phyloP scores from a whole-genome alignment of 108 stramenopile species.

The Thalassiosira profunda region DNA sequence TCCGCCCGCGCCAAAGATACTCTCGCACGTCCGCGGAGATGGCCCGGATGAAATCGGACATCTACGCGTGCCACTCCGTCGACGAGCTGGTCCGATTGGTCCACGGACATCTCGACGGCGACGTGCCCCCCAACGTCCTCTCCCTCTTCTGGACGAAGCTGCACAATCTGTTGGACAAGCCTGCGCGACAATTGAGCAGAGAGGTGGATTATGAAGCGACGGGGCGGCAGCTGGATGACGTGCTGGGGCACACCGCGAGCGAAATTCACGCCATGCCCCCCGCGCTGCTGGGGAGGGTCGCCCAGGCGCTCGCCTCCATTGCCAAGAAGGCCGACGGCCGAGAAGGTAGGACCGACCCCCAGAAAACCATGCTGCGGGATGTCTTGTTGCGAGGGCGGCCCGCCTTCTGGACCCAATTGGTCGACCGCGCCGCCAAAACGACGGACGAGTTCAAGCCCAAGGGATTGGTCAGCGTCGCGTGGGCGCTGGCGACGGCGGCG shows the following conservation, averaged over 20 bases:
- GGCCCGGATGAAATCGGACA: no score
- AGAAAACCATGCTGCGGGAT: not conserved
- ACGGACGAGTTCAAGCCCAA: constrained; percentile 9
- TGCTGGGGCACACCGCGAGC: not conserved
- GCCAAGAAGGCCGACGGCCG: not conserved
- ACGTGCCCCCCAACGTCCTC: no score
- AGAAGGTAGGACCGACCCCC: not conserved
- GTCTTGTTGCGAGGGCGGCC: not conserved
- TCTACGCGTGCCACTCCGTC: no score
- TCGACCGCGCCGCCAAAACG: not conserved
- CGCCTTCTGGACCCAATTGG: not conserved
- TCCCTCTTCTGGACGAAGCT: no score
- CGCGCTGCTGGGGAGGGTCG: not conserved
- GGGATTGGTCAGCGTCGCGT: constrained; percentile 25
- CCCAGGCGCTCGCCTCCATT: constrained; percentile 3
- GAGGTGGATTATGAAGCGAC: no score
- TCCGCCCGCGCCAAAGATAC: no score
- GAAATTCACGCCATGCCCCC: not conserved
- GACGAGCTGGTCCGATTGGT: no score
- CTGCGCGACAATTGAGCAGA: no score
- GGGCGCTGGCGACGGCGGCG: constrained; percentile 25
- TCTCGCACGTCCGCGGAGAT: no score
- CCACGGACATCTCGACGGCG: no score
- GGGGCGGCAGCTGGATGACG: not conserved
- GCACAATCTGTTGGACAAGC: no score